phyloP scores from a whole-genome alignment of 495 filamentous ascomycete species.

The Xylaria nigripes region DNA sequence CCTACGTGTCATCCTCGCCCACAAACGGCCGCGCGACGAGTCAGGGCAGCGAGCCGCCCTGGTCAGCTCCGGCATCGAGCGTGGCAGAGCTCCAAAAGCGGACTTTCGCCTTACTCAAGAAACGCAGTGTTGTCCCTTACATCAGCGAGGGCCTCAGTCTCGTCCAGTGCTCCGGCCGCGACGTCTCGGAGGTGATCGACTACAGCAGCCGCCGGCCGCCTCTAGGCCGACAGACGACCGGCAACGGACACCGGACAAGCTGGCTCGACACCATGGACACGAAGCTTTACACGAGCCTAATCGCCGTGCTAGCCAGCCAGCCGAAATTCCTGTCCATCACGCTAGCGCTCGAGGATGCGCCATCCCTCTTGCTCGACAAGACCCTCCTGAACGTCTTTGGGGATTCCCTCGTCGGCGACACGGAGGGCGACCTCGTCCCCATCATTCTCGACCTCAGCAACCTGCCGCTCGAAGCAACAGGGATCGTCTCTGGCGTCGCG shows the following conservation, averaged over 20 bases:
- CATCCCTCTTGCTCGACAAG: constrained; percentile 74
- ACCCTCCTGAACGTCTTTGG: constrained; percentile 57
- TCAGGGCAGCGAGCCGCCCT: constrained; percentile 44
- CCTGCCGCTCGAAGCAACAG: constrained; percentile 80
- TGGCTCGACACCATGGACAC: constrained; percentile 49
- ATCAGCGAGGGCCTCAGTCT: constrained; percentile 62
- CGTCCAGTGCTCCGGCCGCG: constrained; percentile 70
- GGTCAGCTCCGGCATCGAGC: constrained; percentile 69
- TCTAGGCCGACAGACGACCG: constrained; percentile 14
- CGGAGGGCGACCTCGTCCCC: constrained; percentile 72
- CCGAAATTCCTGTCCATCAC: constrained; percentile 82
- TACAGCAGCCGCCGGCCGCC: constrained; percentile 19
- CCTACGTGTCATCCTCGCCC: constrained; percentile 54
- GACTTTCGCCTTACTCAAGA: constrained; percentile 70
- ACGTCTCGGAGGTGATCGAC: constrained; percentile 26
- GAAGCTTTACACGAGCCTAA: constrained; percentile 58
- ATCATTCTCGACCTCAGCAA: constrained; percentile 80
- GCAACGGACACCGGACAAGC: constrained; percentile 26
- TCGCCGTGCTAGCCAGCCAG: constrained; percentile 60
- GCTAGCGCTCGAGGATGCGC: constrained; percentile 73
- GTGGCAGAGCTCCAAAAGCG: constrained; percentile 69
- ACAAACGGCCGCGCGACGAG: constrained; percentile 44
- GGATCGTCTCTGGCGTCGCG: constrained; percentile 89
- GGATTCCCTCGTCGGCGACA: constrained; percentile 67
- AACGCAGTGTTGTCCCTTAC: constrained; percentile 62